Percentiles rank a stretch among this genome's conserved stretches.
phyloP scores from a whole-genome alignment of 78 protist genomes.

The Pigoraptor vietnamica region DNA sequence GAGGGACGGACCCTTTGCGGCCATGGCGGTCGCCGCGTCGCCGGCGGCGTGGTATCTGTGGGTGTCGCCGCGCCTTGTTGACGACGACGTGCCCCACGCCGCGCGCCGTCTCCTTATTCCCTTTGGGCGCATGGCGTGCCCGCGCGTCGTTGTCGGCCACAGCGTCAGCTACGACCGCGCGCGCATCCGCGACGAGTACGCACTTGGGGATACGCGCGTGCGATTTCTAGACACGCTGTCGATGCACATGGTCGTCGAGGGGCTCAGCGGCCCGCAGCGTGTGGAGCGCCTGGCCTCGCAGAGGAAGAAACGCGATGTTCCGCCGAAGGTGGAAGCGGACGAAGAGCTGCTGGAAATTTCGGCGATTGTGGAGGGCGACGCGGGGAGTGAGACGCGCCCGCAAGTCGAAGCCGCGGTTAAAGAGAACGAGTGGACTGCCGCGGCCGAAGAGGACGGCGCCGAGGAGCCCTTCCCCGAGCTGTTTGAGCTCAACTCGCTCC shows the following conservation, averaged over 20 bases:
- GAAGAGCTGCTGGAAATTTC: no score
- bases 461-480: no score
- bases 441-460: no score
- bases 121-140: background rate
- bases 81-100: background rate
- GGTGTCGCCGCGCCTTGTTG: background rate
- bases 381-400: no score
- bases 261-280: background rate
- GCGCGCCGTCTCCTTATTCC: background rate
- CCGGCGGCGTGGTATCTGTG: background rate
- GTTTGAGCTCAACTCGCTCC: background rate
- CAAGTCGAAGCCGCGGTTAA: no score
- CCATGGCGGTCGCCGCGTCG: background rate
- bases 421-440: no score
- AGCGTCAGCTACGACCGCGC: slow-evolving; percentile 13
- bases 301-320: background rate
- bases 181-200: slow-evolving; percentile 1
- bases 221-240: background rate
- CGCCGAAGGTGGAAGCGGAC: background rate
- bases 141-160: slow-evolving; percentile 1
- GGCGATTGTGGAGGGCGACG: no score
- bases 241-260: background rate
- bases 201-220: background rate
- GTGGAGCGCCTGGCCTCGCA: background rate
- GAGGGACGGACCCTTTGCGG: background rate